Base-by-base conservation (phyloP, 2,329 filamentous ascomycete genomes). In the Didymella segeticola region DNA sequence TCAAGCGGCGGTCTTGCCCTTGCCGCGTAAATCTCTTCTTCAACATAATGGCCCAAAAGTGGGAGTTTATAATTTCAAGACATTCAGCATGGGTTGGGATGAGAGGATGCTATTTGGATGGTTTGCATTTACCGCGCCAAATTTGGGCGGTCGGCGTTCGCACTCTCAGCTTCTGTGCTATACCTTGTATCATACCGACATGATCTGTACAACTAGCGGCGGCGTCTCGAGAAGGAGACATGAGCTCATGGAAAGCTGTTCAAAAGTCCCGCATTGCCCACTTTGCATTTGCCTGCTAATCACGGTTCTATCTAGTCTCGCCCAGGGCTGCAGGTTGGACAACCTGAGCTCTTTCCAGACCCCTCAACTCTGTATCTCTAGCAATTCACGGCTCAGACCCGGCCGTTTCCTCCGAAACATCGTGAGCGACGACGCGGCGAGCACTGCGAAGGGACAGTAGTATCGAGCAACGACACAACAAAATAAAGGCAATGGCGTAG, bases 151-250 rank as follows among this genome's bases (percentile, higher is more conserved):
- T 62, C 58, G 68, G 67, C 67, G 67, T 71, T 71, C 57, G 62
- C 65, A 71, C 67, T 70, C 68, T 70, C 68, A 68, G 61, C 67
- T 68, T 63, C 60, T 70, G 66, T 68, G 62, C 60, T 64, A 69
- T 67, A 70, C 59, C 45, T 59, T 70, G 66, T 71, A 68, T 62
- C 59, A 70, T 70, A 71, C 48, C 60, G 56, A 58, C 60, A 62
- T 59, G 64, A 64, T 60, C 54, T 70, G 65, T 69, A 70, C 61
- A 63, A 64, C 59, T 64, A 67, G 62, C 63, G 53, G 58, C 45
- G 61, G 58, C 43, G 53, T 61, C 61, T 57, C 56, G 56, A 58
- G 49, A 55, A 7, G 42, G 38, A 58, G 45, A 47, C 47, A 59
- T 55, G 51, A 50, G 53, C 52, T 43, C 33, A 54, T 43, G 30